phyloP scores from a whole-genome alignment of 768 basidiomycete genomes.

The Sporobolomyces roseus region DNA sequence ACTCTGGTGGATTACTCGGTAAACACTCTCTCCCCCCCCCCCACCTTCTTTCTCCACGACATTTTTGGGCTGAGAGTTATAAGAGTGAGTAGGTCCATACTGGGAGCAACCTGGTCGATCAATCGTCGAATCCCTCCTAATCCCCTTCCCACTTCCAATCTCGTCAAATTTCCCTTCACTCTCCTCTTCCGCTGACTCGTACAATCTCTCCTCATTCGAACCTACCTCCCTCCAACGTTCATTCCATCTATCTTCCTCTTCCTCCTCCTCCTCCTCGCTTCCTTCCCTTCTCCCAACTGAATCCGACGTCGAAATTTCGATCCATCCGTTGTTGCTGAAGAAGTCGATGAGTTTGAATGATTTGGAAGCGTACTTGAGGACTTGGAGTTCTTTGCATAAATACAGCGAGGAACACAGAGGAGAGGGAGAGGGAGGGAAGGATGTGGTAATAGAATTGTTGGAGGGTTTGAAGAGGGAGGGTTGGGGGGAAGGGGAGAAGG shows the following conservation, averaged over 20 bases:
- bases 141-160: constrained; percentile 58
- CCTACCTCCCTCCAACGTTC: constrained; percentile 1
- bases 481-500: constrained; percentile 36
- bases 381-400: constrained; percentile 66
- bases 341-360: constrained; percentile 47
- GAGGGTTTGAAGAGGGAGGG: constrained; percentile 26
- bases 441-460: constrained; percentile 38
- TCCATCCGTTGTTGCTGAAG: constrained; percentile 10
- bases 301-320: not conserved
- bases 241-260: constrained; percentile 10
- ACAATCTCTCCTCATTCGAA: constrained; percentile 1
- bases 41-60: too few species aligned
- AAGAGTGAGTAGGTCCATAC: constrained; percentile 64
- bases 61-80: too few species aligned
- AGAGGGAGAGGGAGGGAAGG: too few species aligned
- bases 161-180: not conserved
- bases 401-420: constrained; percentile 58
- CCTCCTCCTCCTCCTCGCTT: not conserved
- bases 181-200: not conserved
- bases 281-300: not conserved
- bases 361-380: constrained; percentile 65
- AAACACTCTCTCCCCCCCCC: too few species aligned
- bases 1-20: constrained; percentile 56
- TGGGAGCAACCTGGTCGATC: constrained; percentile 78
- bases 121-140: constrained; percentile 67